phyloP scores from a whole-genome alignment of 208 protist genomes.

The Naegleria fowleri region DNA sequence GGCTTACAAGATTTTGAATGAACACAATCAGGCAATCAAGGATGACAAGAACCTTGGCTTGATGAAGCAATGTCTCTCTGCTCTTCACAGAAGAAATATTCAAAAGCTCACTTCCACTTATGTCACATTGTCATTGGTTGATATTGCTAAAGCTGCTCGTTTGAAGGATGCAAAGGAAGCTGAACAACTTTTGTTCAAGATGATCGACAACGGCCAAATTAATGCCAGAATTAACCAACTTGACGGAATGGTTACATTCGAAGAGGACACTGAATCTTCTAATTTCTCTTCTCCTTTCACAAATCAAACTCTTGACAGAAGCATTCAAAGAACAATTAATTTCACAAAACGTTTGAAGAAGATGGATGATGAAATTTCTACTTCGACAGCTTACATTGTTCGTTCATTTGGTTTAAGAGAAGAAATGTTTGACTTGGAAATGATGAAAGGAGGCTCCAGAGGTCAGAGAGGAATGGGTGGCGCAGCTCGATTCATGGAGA shows the following conservation, averaged over 20 bases:
- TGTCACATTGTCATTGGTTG: slow-evolving; percentile 51
- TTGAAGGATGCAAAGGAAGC: slow-evolving; percentile 39
- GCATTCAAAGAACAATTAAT: background rate
- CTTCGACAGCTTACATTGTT: background rate
- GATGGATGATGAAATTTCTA: slow-evolving; percentile 6
- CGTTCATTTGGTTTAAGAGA: background rate
- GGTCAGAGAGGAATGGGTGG: background rate
- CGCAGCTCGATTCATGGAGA: background rate
- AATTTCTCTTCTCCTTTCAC: background rate
- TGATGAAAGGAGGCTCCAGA: background rate
- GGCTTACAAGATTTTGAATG: slow-evolving; percentile 6
- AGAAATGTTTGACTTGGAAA: background rate
- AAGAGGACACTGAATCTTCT: slow-evolving; percentile 44
- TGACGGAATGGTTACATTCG: slow-evolving; percentile 58
- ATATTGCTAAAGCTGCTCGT: slow-evolving; percentile 48
- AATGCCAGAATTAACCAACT: slow-evolving; percentile 51
- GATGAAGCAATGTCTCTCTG: slow-evolving; percentile 48
- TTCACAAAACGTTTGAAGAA: background rate
- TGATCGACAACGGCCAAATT: slow-evolving; percentile 58
- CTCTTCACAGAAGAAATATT: slow-evolving; percentile 47
- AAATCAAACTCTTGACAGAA: background rate
- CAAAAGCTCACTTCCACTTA: slow-evolving; percentile 54
- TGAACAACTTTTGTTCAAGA: slow-evolving; percentile 44
- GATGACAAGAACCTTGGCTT: slow-evolving; percentile 55
- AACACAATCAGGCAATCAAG: slow-evolving; percentile 42